Base-by-base conservation (phyloP, 73 alveolate species). In the Paramecium octaurelia region DNA sequence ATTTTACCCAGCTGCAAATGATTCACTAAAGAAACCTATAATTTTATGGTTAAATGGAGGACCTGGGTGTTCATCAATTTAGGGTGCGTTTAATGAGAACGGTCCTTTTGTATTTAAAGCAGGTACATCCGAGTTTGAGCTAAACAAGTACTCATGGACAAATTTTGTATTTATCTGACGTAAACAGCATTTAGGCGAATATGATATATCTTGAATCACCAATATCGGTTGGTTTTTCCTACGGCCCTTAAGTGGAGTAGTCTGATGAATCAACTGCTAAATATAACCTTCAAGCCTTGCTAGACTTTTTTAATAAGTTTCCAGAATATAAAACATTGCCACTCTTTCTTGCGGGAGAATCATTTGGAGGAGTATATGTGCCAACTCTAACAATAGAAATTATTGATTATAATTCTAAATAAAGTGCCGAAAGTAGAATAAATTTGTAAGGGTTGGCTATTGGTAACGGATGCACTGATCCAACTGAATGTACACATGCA, bases 31-130 rank as follows among this genome's bases (percentile, higher is more conserved):
- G 14, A 99, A 64, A 57, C 97, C 98, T 16, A 70, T 97, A 36
- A 73, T 97, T 20, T 92, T 97, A 4, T 97, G 99, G 99, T 70
- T 97, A 80, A 97, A 97, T 87, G 99, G 99, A 46, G 99, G 99
- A 2, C 99, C 99, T 21, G 99, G 99, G 9, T 93, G 98, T 85
- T 93, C 98, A 23, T 93, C 98, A 24, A 90, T 95, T 92, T 71
- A 92, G 50, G 99, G 99, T 18, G 85, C 96, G 29, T 93, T 98
- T 76, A 93, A 92, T 43, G 99, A 98, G 94, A 93, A 93, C 57
- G 99, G 99, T 24, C 99, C 99, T 36, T 77, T 97, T 20, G 92
- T 94, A 46, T 85, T 93, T 16, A 93, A 77, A 89, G 77, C 84
- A 40, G 86, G 73, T 29, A 58, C 71, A 23, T 10, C 77, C 4